A percentile compares a stretch with the other conserved stretches of the same genome.
Evolutionary conservation across 1,284 basidiomycete genomes (phyloP).

Genomic region (Puccinia triticina): DNA sequence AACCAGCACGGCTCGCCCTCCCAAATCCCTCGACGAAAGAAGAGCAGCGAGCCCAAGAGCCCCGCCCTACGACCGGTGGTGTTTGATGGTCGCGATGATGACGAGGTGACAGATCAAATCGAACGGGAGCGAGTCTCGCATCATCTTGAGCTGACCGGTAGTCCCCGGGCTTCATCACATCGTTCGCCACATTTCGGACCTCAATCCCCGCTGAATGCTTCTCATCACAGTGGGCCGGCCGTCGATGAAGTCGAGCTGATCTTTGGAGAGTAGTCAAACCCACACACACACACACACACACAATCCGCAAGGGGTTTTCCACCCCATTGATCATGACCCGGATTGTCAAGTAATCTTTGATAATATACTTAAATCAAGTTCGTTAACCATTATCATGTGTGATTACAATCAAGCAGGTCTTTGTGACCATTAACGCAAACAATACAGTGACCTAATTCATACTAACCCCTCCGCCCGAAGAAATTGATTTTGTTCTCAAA

Average conservation of each 20-base stretch:
- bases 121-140: not conserved
- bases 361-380: not conserved
- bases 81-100: slow-evolving; percentile 40
- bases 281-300: too few species aligned
- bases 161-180: slow-evolving; percentile 5
- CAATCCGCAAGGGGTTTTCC: not conserved
- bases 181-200: slow-evolving; percentile 44
- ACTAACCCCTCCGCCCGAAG: too few species aligned
- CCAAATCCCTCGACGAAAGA: slow-evolving; percentile 28
- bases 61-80: slow-evolving; percentile 47
- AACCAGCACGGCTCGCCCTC: slow-evolving; percentile 29
- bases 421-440: too few species aligned
- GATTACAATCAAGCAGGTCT: too few species aligned
- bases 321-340: not conserved
- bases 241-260: slow-evolving; percentile 50
- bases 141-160: not conserved
- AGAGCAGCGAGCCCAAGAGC: slow-evolving; percentile 50
- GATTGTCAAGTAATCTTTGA: not conserved
- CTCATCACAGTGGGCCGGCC: slow-evolving; percentile 44
- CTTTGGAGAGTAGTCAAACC: slow-evolving; percentile 38
- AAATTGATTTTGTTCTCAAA: too few species aligned
- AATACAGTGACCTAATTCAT: too few species aligned
- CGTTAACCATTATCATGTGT: too few species aligned
- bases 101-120: not conserved
- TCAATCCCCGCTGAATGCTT: slow-evolving; percentile 37